phyloP scores from a whole-genome alignment of 129 eudicot species.

The Tanacetum coccineum region DNA sequence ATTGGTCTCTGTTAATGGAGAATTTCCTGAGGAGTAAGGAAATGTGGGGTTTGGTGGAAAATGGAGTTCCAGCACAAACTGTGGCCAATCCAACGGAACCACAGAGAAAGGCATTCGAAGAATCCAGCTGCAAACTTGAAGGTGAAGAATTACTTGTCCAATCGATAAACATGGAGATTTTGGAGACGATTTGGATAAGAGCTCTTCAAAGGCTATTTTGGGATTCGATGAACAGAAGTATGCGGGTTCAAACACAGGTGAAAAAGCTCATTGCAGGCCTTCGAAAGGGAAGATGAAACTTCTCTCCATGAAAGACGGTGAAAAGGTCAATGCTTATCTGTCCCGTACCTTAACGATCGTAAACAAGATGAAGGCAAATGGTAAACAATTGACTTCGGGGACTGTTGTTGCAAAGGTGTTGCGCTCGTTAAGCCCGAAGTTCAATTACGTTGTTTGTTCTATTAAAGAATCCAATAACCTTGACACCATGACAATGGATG shows the following conservation, averaged over 20 bases:
- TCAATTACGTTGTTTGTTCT: neutral
- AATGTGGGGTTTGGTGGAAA: conserved; percentile 16
- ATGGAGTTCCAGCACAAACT: neutral
- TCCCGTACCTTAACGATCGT: conserved; percentile 4
- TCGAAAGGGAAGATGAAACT: conserved; percentile 11
- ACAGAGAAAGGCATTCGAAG: neutral
- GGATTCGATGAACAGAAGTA: neutral
- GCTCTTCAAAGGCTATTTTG: too few relatives aligned
- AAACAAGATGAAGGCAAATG: neutral
- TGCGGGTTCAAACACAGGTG: neutral
- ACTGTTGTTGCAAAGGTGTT: neutral
- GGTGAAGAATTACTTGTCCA: conserved; percentile 9
- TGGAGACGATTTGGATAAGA: too few relatives aligned
- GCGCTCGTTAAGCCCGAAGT: neutral
- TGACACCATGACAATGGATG: conserved; percentile 12
- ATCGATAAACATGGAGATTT: neutral
- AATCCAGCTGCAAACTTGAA: neutral
- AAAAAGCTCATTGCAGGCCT: conserved; percentile 10
- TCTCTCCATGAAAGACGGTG: conserved; percentile 6
- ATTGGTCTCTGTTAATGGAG: neutral
- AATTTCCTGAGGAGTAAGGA: neutral
- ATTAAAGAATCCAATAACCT: neutral
- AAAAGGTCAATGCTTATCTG: conserved; percentile 2
- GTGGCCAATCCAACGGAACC: neutral
- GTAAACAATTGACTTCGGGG: neutral